Conservation (phyloP, 768 basidiomycete genomes). For the Serendipita vermifera region DNA sequence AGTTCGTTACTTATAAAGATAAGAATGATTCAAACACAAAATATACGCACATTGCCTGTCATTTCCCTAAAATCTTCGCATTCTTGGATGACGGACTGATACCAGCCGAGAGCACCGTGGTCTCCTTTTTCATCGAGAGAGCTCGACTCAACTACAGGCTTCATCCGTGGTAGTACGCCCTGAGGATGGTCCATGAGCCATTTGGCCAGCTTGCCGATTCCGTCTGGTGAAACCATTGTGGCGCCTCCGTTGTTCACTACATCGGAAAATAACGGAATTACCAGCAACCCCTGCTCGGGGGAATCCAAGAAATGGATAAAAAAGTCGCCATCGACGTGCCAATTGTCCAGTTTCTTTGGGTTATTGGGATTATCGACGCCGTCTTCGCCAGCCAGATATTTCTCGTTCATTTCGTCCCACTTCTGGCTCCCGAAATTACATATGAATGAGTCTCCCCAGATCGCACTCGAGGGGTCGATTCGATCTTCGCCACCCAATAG, state of each 20-base stretch:
- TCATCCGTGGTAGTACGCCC: conserved; percentile 16
- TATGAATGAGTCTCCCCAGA: conserved; percentile 50
- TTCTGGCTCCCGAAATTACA: conserved; percentile 45
- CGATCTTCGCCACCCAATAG: conserved; percentile 48
- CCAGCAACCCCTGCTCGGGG: conserved; percentile 49
- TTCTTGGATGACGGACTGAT: conserved; percentile 26
- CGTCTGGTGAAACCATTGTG: conserved; percentile 48
- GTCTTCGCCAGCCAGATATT: conserved; percentile 15
- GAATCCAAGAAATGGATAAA: conserved; percentile 40
- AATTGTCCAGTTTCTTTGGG: conserved; percentile 41
- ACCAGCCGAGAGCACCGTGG: conserved; percentile 20
- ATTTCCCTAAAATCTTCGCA: conserved; percentile 17
- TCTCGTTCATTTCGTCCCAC: conserved; percentile 11
- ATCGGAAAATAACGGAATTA: conserved; percentile 48
- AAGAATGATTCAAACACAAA: not conserved
- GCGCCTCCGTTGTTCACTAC: conserved; percentile 43
- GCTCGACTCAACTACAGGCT: not conserved
- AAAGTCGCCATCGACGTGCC: conserved; percentile 32
- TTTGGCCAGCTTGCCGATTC: conserved; percentile 25
- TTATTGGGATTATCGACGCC: conserved; percentile 34
- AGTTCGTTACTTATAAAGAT: not conserved
- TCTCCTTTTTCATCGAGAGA: conserved; percentile 4
- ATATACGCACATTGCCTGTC: conserved; percentile 7
- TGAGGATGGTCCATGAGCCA: conserved; percentile 18
- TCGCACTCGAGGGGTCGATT: conserved; percentile 34